Conservation (phyloP, 768 basidiomycete genomes). For the Lactarius hatsudake region DNA sequence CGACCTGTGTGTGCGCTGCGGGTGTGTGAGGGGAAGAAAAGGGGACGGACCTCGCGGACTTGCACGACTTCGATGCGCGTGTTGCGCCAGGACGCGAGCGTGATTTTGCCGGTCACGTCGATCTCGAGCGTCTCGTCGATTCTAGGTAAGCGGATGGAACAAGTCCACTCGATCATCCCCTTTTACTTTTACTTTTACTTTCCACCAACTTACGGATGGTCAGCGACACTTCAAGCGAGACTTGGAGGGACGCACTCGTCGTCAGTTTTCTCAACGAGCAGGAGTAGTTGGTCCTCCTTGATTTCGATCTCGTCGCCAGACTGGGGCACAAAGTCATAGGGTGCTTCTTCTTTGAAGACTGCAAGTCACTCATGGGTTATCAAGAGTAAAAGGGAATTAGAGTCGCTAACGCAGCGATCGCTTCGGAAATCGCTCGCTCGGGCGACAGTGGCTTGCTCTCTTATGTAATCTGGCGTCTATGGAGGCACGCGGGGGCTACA, state of each 20-base stretch:
- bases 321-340: slow-evolving; percentile 91
- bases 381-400: background rate
- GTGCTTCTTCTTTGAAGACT: slow-evolving; percentile 85
- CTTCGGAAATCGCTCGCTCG: background rate
- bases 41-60: slow-evolving; percentile 60
- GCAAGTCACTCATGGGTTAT: slow-evolving; percentile 56
- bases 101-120: slow-evolving; percentile 92
- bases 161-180: slow-evolving; percentile 70
- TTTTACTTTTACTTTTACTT: slow-evolving; percentile 69
- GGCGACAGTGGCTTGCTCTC: background rate
- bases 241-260: slow-evolving; percentile 65
- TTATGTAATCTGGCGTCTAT: background rate
- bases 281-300: slow-evolving; percentile 82
- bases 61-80: slow-evolving; percentile 93
- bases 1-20: slow-evolving; percentile 44
- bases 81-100: slow-evolving; percentile 97
- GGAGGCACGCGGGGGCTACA: too few relatives aligned
- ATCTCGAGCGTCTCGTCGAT: slow-evolving; percentile 81
- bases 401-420: too few relatives aligned
- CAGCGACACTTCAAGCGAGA: slow-evolving; percentile 12
- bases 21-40: slow-evolving; percentile 13
- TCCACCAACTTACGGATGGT: slow-evolving; percentile 78
- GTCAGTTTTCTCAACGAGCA: slow-evolving; percentile 85
- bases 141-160: slow-evolving; percentile 87
- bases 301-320: slow-evolving; percentile 89